Conservation (phyloP, 2,329 filamentous ascomycete species). For the Venturiaceae sp. region DNA sequence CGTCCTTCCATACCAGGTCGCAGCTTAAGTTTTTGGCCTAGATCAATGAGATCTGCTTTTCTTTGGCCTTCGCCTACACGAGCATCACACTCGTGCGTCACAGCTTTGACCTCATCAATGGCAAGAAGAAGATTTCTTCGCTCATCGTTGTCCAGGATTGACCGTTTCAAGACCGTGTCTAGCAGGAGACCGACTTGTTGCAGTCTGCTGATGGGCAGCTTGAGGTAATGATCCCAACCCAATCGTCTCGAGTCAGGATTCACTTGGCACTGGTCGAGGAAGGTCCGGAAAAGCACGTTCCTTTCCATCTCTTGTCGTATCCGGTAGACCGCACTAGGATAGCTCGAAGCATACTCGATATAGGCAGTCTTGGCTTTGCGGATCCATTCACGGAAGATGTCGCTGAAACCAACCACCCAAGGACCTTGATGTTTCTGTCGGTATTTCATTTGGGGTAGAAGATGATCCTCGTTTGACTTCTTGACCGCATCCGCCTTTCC, state of each 20-base stretch:
- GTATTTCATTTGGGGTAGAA: slow-evolving; percentile 91
- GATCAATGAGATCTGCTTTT: slow-evolving; percentile 79
- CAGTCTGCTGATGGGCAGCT: slow-evolving; percentile 83
- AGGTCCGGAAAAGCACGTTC: slow-evolving; percentile 78
- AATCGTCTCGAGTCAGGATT: slow-evolving; percentile 74
- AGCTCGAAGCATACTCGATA: slow-evolving; percentile 82
- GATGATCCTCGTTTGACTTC: slow-evolving; percentile 83
- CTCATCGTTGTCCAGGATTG: slow-evolving; percentile 76
- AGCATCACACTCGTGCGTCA: slow-evolving; percentile 82
- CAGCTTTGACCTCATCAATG: slow-evolving; percentile 82
- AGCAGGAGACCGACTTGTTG: slow-evolving; percentile 84
- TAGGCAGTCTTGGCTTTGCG: slow-evolving; percentile 84
- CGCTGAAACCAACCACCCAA: slow-evolving; percentile 88
- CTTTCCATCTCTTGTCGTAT: slow-evolving; percentile 75
- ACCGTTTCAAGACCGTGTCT: slow-evolving; percentile 74
- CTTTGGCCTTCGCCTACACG: slow-evolving; percentile 89
- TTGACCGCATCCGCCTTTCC: slow-evolving; percentile 84
- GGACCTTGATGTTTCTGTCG: slow-evolving; percentile 94
- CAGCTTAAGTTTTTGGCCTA: slow-evolving; percentile 73
- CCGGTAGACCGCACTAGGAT: slow-evolving; percentile 72
- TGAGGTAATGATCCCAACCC: slow-evolving; percentile 90
- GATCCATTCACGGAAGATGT: slow-evolving; percentile 98
- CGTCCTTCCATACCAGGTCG: slow-evolving; percentile 75
- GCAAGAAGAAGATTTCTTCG: slow-evolving; percentile 75
- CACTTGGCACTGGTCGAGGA: slow-evolving; percentile 69